A percentile compares a stretch with the other conserved stretches of the same genome.
These are phyloP conservation scores for Telfairia occidentalis DNA, from an alignment of 331 rosid genomes.

Conservation along the genomic window DNA sequence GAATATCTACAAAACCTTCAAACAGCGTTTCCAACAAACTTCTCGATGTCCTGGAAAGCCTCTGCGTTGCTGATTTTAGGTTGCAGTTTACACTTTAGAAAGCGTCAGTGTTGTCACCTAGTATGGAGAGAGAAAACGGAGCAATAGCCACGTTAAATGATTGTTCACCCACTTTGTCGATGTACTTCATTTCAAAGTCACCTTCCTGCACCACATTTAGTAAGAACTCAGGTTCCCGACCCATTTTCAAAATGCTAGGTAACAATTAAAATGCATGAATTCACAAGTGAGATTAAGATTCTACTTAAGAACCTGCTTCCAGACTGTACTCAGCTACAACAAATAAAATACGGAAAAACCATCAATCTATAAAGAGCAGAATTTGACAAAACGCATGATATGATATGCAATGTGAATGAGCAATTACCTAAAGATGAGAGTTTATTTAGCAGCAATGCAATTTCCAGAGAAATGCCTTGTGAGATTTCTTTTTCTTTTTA, in stretches of 20 bases:
- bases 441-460: background rate
- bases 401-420: background rate
- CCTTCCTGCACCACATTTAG: constrained; percentile 39
- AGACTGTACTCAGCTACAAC: background rate
- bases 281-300: background rate
- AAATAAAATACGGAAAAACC: background rate
- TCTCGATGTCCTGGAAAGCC: background rate
- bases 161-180: constrained; percentile 30
- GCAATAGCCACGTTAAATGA: constrained; percentile 45
- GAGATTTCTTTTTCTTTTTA: background rate
- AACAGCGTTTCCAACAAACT: background rate
- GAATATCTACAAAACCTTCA: background rate
- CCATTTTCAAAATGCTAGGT: background rate
- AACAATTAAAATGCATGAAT: background rate
- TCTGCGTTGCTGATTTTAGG: background rate
- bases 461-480: background rate
- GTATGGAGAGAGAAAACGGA: constrained; percentile 38
- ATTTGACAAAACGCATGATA: background rate
- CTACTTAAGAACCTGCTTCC: background rate
- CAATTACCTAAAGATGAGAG: background rate
- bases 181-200: constrained; percentile 54
- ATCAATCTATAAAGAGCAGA: background rate
- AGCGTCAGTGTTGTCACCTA: constrained; percentile 29
- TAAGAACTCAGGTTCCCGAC: background rate
- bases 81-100: constrained; percentile 18